Base-by-base conservation (phyloP, 495 filamentous ascomycete species). In the Xeromyces bisporus region DNA sequence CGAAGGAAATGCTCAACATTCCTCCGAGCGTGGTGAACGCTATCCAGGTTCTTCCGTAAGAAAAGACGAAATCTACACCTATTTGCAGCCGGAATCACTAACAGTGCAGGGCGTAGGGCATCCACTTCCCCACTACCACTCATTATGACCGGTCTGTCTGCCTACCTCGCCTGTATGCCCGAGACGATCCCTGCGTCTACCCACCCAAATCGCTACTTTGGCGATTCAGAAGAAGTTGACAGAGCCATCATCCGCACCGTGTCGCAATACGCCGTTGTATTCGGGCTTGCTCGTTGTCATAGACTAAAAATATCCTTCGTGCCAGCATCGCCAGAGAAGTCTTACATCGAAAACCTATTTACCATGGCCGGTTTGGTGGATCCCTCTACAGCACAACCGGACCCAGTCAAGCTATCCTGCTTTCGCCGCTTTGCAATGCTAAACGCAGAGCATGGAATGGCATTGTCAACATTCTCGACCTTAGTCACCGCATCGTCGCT, bases 381-480 rank as follows among this genome's bases (percentile, higher is more conserved):
- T 21, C 15, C 30, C 6, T 6, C 7, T 0, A 50, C 40, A 1
- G 29, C 32, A 8, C 12, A 11, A 0, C 47, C 46, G 0, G 44
- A 52, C 21, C 39, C 44, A 0, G 14, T 41, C 0, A 39, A 43
- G 6, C 15, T 56, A 3, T 44, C 45, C 10, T 50, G 42, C 28
- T 57, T 53, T 32, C 48, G 51, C 7, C 50, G 46, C 10, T 51
- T 56, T n/a, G 37, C 41, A 6, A 44, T 48, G 28, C 43, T 57
- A 11, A 51, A 50, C 23, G 40, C 49, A 1, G 53, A 61, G 24
- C 51, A 56, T 18, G 53, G 52, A 7, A 51, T 58, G 43, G 53
- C 51, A 0, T 24, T 51, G 0, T 41, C 46, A 2, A 51, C 51
- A 1, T 57, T 56, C 20, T 48, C 51, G 0, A 30, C 53, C 5